Percentiles rank a stretch among this genome's conserved stretches.
phyloP scores from a whole-genome alignment of 1,284 basidiomycete species.

The Cerrena zonata region DNA sequence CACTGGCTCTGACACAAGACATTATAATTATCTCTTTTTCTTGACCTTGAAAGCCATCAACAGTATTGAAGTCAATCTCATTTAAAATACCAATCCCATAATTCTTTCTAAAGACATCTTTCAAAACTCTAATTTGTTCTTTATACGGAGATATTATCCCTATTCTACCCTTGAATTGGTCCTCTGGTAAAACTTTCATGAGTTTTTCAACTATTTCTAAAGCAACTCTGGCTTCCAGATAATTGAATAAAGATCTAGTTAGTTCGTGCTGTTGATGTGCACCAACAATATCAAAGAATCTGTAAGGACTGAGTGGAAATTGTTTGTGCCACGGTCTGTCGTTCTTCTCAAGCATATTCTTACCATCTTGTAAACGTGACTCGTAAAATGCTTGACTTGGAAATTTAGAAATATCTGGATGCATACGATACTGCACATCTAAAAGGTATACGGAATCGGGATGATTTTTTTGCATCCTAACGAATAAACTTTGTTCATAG shows the following conservation, averaged over 20 bases:
- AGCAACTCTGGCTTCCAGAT: conserved; percentile 72
- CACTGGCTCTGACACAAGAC: conserved; percentile 86
- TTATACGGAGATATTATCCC: conserved; percentile 95
- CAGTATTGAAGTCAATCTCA: conserved; percentile 91
- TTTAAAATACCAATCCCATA: conserved; percentile 73
- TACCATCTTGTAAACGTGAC: conserved; percentile 79
- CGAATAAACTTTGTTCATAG: conserved; percentile 94
- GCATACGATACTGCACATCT: conserved; percentile 99
- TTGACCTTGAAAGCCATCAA: conserved; percentile 97
- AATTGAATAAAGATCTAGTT: conserved; percentile 74
- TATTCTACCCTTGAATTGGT: conserved; percentile 73
- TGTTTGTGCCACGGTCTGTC: conserved; percentile 81
- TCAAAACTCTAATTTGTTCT: conserved; percentile 81
- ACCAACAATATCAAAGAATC: conserved; percentile 75
- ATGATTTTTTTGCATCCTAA: conserved; percentile 78
- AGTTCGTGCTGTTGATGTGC: conserved; percentile 48
- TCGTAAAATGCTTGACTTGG: conserved; percentile 90
- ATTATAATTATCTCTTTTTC: conserved; percentile 95
- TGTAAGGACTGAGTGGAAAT: conserved; percentile 79
- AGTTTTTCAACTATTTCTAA: conserved; percentile 77
- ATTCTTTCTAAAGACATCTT: conserved; percentile 60
- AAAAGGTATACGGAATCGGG: conserved; percentile 84
- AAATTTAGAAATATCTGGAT: conserved; percentile 88
- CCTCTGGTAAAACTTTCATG: conserved; percentile 57
- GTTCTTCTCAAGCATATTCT: conserved; percentile 82